Conservation (phyloP, 2,329 filamentous ascomycete species). For the Fusarium sterilihyphosum region DNA sequence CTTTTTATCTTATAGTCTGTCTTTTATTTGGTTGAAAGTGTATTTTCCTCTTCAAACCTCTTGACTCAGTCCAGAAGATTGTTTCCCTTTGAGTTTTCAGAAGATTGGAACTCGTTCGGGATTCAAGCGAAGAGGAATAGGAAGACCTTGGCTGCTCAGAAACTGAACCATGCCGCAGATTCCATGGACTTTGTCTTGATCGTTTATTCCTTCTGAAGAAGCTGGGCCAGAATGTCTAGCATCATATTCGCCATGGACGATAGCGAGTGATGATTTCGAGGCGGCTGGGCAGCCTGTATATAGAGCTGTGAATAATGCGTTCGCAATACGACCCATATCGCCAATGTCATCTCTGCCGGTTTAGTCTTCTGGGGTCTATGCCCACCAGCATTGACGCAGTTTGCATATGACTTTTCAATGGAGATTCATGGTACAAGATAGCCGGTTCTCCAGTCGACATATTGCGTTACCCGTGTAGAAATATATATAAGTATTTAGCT, state of each 20-base stretch:
- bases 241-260: background rate
- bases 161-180: background rate
- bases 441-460: background rate
- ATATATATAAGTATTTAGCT: no score
- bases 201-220: background rate
- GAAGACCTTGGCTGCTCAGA: background rate
- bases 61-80: background rate
- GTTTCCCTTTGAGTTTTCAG: background rate
- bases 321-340: background rate
- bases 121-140: background rate
- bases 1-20: background rate
- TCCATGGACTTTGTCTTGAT: background rate
- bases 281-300: background rate
- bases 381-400: background rate
- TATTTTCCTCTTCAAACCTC: background rate
- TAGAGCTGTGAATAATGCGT: background rate
- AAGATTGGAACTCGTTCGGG: background rate
- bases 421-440: background rate
- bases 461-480: background rate
- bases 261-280: background rate
- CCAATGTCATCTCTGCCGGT: background rate
- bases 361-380: background rate
- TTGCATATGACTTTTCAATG: background rate
- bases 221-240: background rate
- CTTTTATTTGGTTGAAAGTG: background rate